Evolutionary conservation across 108 stramenopile genomes (phyloP), one percentile per base, ranked within the genome.

Genomic region (Aurantiochytrium sp.): DNA sequence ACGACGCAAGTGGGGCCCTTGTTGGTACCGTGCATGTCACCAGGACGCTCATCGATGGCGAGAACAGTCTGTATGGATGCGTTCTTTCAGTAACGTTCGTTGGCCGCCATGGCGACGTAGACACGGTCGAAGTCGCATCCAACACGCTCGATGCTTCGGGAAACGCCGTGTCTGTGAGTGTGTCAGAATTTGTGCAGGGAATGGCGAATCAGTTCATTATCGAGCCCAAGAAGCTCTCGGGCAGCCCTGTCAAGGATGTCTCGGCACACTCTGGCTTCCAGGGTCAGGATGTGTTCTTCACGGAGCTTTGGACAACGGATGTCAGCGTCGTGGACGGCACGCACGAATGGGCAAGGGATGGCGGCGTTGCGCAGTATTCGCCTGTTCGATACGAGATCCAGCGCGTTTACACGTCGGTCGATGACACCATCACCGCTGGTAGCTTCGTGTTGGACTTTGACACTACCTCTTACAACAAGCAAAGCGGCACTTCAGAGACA

Each of bases 191-290:
- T 25, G 89, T 96, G 59, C 89, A 94, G 59, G 96, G 96, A 5
- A 92, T 93, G 59, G 91, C 91, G 10, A 97, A 97, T 87, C 92
- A 96, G 90, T 96, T 97, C 87, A 93, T 60, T 44, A 95, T 97
- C 73, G 95, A 95, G 89, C 96, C 96, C 53, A 95, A 96, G 35
- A 95, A 93, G 49, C 93, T 95, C 35, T 93, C 95, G 44, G 96
- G 96, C 51, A 69, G 90, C 0, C 92, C 93, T 4, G 90, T 97
- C 10, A 91, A 90, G 29, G 95, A 96, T 58, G 90, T 97, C 8
- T 90, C 91, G 5, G 88, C 95, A 4, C 88, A 91, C n/a, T 87
- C 73, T 1, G 95, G 93, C 72, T 95, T 96, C 60, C 87, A 73
- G 14, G 95, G 94, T 47, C 60, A 58, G 0, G 96, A 97, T 89